Base-by-base conservation (phyloP, 2,329 filamentous ascomycete species). In the Cladophialophora carrionii region DNA sequence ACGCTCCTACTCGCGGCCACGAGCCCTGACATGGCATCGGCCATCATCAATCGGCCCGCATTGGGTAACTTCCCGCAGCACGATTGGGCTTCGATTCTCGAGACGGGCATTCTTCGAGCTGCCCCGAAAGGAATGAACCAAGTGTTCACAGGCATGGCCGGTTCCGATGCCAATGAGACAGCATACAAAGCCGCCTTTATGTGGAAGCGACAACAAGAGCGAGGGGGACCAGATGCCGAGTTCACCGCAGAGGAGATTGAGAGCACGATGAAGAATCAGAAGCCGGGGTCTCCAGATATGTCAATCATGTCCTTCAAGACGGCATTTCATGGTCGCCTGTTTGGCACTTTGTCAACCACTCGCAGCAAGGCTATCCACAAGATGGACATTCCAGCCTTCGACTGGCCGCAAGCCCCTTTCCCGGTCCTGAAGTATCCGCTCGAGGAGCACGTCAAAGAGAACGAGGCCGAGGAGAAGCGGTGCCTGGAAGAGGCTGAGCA, bases 101-200 rank as follows among this genome's bases (percentile, higher is more conserved):
- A 90, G 79, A 87, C 88, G 1, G 91, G 92, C 72, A 87, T 96
- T 68, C 87, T 97, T 72, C 88, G 86, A 73, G 91, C 91, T 56
- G 91, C 92, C 0, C 93, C 92, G 65, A 89, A 89, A 76, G 92
- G 92, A 37, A 81, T 94, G 68, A 81, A 92, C 82, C 90, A 96
- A 78, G 92, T 96, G 72, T 96, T 96, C 81, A 96, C 92, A 20
- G 91, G 89, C 70, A 90, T 92, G 83, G 87, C 92, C 61, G 92
- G 92, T 67, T 96, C 91, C 22, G 92, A 96, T 74, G 92, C 92
- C 78, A 96, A 96, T 80, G 93, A 96, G 81, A 90, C 91, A 37
- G 93, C 93, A 51, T 96, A 92, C 86, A 96, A 96, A 82, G 92
- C 92, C 8, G 92, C 93, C 57, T 96, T 96, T 81, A 96, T 96